Evolutionary conservation across 768 basidiomycete genomes (phyloP).

Genomic region (Ramaria sp.): DNA sequence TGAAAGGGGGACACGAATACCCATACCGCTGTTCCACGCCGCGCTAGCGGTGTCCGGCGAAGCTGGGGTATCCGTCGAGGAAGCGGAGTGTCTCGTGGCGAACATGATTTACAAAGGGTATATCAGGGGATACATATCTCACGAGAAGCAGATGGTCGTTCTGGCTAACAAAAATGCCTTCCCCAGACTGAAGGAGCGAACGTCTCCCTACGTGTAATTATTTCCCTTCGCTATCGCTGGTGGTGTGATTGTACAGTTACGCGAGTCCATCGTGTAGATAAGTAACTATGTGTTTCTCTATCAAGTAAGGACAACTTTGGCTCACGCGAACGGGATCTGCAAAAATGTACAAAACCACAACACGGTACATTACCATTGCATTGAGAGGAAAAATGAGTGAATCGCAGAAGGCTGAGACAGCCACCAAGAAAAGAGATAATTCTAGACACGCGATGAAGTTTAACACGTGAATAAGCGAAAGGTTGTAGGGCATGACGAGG

Average conservation of each 20-base stretch:
- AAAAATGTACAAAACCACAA: not conserved
- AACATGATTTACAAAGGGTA: conserved; percentile 93
- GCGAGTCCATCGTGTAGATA: not conserved
- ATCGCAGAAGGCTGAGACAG: not conserved
- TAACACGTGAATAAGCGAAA: not conserved
- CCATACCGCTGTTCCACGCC: conserved; percentile 71
- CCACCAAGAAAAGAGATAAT: not conserved
- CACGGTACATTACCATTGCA: not conserved
- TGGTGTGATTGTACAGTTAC: not conserved
- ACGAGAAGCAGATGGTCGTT: conserved; percentile 91
- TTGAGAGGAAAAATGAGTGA: not conserved
- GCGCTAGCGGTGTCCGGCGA: conserved; percentile 57
- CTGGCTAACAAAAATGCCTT: conserved; percentile 73
- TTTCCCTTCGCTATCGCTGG: not conserved
- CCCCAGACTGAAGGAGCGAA: conserved; percentile 50
- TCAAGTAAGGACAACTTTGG: too few species aligned
- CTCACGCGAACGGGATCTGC: too few species aligned
- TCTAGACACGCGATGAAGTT: not conserved
- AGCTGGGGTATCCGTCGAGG: conserved; percentile 46
- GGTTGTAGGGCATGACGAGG: not conserved
- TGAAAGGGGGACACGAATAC: conserved; percentile 66
- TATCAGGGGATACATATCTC: conserved; percentile 93
- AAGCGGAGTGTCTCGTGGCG: conserved; percentile 88
- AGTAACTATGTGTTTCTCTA: too few species aligned
- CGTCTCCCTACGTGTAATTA: not conserved